These are phyloP conservation scores for Silene conica DNA, from an alignment of 148 eudicot genomes.

Conservation along the genomic window DNA sequence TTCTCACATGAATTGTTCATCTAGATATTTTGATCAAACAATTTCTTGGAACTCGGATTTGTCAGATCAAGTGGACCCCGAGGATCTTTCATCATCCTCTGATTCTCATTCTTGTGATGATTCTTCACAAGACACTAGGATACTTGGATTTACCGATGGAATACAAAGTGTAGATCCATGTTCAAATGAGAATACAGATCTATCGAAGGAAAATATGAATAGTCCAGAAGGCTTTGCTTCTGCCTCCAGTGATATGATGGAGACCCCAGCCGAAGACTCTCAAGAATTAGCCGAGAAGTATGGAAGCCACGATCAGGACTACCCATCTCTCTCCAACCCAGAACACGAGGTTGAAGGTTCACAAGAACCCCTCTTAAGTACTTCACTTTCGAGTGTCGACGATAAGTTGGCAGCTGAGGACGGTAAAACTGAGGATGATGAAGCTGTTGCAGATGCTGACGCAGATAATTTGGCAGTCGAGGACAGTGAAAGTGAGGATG, in stretches of 20 bases:
- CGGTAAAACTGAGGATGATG: slow-evolving; percentile 7
- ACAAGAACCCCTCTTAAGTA: slow-evolving; percentile 5
- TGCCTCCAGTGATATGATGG: slow-evolving; percentile 45
- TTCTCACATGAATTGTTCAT: slow-evolving; percentile 31
- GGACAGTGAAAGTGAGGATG: neutral
- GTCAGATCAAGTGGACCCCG: slow-evolving; percentile 26
- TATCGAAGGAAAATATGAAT: slow-evolving; percentile 25
- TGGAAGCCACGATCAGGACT: slow-evolving; percentile 24
- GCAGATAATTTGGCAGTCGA: neutral
- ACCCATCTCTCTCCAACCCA: slow-evolving; percentile 9
- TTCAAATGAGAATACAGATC: slow-evolving; percentile 24
- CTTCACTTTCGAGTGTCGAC: slow-evolving; percentile 4
- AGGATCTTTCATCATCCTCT: slow-evolving; percentile 30
- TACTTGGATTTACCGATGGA: slow-evolving; percentile 18
- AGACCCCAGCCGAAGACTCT: slow-evolving; percentile 38
- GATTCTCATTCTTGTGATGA: slow-evolving; percentile 39
- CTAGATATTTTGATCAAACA: slow-evolving; percentile 34
- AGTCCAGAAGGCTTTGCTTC: slow-evolving; percentile 35
- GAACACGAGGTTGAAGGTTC: slow-evolving; percentile 2
- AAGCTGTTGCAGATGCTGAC: neutral
- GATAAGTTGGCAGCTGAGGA: slow-evolving; percentile 8
- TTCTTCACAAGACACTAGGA: slow-evolving; percentile 35
- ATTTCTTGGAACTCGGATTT: slow-evolving; percentile 27
- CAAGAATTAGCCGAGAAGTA: slow-evolving; percentile 30
- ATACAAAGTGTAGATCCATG: slow-evolving; percentile 2